Evolutionary conservation across 768 basidiomycete genomes (phyloP).

Genomic region (Boletus rufocinnamomeus): DNA sequence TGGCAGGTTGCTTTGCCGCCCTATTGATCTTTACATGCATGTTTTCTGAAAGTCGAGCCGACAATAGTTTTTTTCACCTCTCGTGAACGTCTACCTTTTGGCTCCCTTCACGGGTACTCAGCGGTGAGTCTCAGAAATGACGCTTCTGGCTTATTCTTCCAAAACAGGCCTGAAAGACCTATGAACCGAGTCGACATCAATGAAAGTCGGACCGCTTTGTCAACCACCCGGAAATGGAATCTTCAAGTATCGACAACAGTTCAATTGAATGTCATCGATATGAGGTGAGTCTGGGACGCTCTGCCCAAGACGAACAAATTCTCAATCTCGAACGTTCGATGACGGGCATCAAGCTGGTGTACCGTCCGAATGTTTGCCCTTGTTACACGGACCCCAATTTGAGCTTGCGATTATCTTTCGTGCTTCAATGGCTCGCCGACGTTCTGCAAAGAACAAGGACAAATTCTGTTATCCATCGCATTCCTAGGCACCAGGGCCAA

Average conservation of each 20-base stretch:
- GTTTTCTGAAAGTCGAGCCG: neutral
- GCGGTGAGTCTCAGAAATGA: neutral
- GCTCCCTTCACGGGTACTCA: neutral
- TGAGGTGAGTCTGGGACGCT: neutral
- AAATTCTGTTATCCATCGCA: neutral
- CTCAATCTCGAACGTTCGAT: neutral
- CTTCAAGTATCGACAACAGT: too few species aligned
- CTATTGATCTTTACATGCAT: neutral
- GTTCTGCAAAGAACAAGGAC: neutral
- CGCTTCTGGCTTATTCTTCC: neutral
- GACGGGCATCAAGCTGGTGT: neutral
- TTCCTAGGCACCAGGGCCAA: neutral
- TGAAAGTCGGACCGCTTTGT: neutral
- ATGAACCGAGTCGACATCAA: neutral
- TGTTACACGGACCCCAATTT: neutral
- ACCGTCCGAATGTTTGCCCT: neutral
- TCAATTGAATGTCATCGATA: neutral
- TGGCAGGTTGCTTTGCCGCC: neutral
- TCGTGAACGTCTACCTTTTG: neutral
- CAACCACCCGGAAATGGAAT: too few species aligned
- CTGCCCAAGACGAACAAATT: neutral
- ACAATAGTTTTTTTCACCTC: neutral
- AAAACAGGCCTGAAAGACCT: neutral
- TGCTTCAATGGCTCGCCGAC: neutral
- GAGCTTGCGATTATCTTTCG: neutral